A percentile compares a stretch with the other conserved stretches of the same genome.
Evolutionary conservation across 2,329 filamentous ascomycete genomes (phyloP).

Genomic region (Thelonectria rubi): DNA sequence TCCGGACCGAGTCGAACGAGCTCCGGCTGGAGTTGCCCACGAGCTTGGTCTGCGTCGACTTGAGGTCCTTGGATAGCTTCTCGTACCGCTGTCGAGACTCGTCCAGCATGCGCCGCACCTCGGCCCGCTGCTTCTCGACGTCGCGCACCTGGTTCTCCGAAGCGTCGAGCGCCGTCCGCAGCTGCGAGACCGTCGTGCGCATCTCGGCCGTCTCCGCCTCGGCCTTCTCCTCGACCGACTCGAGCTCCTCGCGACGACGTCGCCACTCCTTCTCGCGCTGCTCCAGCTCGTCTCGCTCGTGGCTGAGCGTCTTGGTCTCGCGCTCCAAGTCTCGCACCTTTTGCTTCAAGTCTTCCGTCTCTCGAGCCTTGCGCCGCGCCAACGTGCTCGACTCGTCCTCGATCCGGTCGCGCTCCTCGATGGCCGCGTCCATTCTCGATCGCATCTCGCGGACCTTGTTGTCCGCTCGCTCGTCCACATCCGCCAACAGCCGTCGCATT

Average conservation of each 20-base stretch:
- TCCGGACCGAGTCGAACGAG: slow-evolving; percentile 50
- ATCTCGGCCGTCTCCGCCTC: slow-evolving; percentile 79
- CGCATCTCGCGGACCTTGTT: slow-evolving; percentile 87
- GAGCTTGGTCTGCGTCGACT: slow-evolving; percentile 60
- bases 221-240: slow-evolving; percentile 73
- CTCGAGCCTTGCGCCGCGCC: slow-evolving; percentile 78
- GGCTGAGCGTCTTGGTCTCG: slow-evolving; percentile 72
- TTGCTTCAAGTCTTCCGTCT: slow-evolving; percentile 85
- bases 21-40: slow-evolving; percentile 57
- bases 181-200: slow-evolving; percentile 76
- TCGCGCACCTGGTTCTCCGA: slow-evolving; percentile 86
- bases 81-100: slow-evolving; percentile 81
- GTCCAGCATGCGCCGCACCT: slow-evolving; percentile 79
- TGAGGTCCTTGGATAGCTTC: slow-evolving; percentile 76
- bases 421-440: slow-evolving; percentile 83
- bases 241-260: slow-evolving; percentile 77
- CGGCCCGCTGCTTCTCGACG: slow-evolving; percentile 82
- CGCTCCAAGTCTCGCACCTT: slow-evolving; percentile 85
- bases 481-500: slow-evolving; percentile 87
- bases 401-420: slow-evolving; percentile 92
- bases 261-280: slow-evolving; percentile 78
- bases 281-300: slow-evolving; percentile 83
- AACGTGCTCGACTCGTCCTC: slow-evolving; percentile 89
- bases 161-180: slow-evolving; percentile 84
- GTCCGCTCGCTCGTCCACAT: slow-evolving; percentile 86